Percentiles rank a stretch among this genome's conserved stretches.
Evolutionary conservation across 78 protist species (phyloP).

Genomic region (Cavenderia fasciculata): DNA sequence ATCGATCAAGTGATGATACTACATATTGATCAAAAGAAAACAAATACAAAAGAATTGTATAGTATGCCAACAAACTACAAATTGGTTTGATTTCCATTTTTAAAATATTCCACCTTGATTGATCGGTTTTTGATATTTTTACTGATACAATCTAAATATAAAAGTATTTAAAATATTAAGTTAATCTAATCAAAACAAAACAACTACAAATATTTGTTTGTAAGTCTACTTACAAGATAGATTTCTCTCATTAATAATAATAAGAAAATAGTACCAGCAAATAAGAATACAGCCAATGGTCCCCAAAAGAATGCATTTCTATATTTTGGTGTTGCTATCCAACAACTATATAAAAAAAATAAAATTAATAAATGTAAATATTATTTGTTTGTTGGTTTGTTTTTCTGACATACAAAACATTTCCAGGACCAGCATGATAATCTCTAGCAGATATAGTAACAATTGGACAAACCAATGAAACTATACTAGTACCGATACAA

Average conservation of each 20-base stretch:
- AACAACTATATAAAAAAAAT: no score
- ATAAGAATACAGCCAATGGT: conserved; percentile 6
- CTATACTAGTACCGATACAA: not conserved
- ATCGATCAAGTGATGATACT: conserved; percentile 8
- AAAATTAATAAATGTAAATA: no score
- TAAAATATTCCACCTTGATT: not conserved
- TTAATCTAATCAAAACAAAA: no score
- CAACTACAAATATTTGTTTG: not conserved
- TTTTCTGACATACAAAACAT: no score
- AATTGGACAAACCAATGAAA: conserved; percentile 10
- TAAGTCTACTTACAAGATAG: conserved; percentile 16
- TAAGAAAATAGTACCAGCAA: not conserved
- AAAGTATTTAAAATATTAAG: no score
- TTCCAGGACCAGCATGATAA: not conserved
- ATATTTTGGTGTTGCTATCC: not conserved
- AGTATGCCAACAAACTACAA: conserved; percentile 10
- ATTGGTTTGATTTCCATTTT: conserved; percentile 44
- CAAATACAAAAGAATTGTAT: conserved; percentile 29
- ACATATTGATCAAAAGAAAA: conserved; percentile 30
- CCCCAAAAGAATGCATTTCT: conserved; percentile 32
- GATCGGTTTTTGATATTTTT: no score
- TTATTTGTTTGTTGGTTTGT: no score
- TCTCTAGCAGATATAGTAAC: not conserved
- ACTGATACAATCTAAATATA: no score
- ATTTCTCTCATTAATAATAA: conserved; percentile 17